Evolutionary conservation across 345 rosid species (phyloP).

Genomic region (Garcia nutans): DNA sequence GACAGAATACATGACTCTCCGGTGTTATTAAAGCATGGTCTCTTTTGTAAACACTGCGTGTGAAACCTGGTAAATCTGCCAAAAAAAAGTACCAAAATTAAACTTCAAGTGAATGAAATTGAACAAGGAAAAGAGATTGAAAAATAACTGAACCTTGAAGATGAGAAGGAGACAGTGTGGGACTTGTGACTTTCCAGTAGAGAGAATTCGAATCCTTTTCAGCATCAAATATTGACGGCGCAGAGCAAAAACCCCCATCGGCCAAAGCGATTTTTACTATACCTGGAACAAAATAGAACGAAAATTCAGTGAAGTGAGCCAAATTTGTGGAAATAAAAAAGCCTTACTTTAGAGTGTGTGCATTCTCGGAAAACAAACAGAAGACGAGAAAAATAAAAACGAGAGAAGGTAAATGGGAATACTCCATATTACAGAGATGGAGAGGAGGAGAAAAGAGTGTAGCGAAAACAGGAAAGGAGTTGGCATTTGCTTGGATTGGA

Average conservation of each 20-base stretch:
- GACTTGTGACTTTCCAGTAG: conserved; percentile 83
- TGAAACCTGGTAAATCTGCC: conserved; percentile 89
- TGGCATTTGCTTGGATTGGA: background rate
- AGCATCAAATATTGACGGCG: conserved; percentile 40
- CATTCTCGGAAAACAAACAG: background rate
- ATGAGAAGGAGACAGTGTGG: conserved; percentile 87
- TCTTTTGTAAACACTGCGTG: conserved; percentile 71
- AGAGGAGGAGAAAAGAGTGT: background rate
- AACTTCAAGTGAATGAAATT: background rate
- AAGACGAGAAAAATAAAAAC: background rate
- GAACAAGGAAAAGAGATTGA: no score
- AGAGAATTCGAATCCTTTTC: conserved; percentile 45
- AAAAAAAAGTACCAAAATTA: conserved; percentile 21
- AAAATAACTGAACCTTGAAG: conserved; percentile 51
- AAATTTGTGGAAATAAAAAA: background rate
- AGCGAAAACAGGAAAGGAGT: background rate
- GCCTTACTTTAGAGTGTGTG: background rate
- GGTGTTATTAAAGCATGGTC: conserved; percentile 90
- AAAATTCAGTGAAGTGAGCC: background rate
- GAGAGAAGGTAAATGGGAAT: no score
- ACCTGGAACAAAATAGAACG: conserved; percentile 32
- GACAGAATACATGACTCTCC: conserved; percentile 90
- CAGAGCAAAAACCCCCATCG: conserved; percentile 76
- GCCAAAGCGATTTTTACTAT: conserved; percentile 32
- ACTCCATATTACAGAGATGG: background rate